These are phyloP conservation scores for Chrysanthemum makinoi DNA, from an alignment of 129 eudicot species.

Conservation along the genomic window DNA sequence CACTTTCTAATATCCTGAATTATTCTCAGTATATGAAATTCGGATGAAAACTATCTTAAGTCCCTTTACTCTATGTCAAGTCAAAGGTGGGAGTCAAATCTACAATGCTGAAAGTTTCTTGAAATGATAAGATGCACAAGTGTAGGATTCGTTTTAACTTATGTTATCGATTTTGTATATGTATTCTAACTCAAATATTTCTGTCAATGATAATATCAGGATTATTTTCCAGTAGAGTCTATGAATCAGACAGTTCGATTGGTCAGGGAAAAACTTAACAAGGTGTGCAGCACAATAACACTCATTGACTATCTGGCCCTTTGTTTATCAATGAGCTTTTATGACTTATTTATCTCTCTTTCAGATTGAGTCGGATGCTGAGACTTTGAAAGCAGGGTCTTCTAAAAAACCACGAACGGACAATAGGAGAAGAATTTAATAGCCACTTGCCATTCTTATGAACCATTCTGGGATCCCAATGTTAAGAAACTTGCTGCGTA, in stretches of 20 bases:
- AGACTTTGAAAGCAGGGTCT: slow-evolving; percentile 48
- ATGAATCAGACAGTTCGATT: slow-evolving; percentile 85
- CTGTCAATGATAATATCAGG: slow-evolving; percentile 43
- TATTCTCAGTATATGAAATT: too few species aligned
- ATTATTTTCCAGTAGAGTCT: slow-evolving; percentile 77
- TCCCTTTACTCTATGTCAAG: too few species aligned
- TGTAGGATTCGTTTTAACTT: background rate
- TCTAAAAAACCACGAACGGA: slow-evolving; percentile 66
- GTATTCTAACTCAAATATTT: slow-evolving; percentile 6
- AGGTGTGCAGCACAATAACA: slow-evolving; percentile 44
- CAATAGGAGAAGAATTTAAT: slow-evolving; percentile 84
- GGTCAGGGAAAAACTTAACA: slow-evolving; percentile 84
- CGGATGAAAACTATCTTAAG: too few species aligned
- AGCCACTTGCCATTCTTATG: slow-evolving; percentile 2
- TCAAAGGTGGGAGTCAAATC: too few species aligned
- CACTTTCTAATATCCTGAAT: too few species aligned
- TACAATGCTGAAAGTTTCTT: slow-evolving; percentile 14
- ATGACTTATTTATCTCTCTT: slow-evolving; percentile 6
- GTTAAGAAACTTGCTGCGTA: background rate
- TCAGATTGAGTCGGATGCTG: slow-evolving; percentile 71
- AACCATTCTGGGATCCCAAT: background rate
- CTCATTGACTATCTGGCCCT: background rate
- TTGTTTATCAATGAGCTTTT: background rate
- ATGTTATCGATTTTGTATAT: background rate
- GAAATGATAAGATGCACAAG: background rate